phyloP scores from a whole-genome alignment of 352 stramenopile species.

The Pythium dissotocum region DNA sequence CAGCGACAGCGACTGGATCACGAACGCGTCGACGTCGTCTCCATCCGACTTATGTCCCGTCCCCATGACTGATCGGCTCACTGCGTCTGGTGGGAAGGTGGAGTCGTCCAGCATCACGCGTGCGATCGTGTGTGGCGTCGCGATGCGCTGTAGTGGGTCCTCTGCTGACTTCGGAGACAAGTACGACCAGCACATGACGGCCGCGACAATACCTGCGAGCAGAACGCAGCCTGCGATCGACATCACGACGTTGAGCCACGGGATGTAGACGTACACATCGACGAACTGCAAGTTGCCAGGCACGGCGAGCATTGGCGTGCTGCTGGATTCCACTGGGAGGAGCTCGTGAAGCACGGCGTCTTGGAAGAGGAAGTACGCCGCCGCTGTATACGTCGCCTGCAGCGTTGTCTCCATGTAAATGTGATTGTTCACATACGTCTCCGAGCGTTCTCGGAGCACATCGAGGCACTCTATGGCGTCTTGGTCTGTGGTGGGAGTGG shows the following conservation, averaged over 20 bases:
- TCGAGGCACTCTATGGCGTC: no score
- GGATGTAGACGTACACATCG: background rate
- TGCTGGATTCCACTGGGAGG: background rate
- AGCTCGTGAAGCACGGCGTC: slow-evolving; percentile 20
- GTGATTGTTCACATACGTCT: slow-evolving; percentile 35
- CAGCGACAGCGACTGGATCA: no score
- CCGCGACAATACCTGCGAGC: slow-evolving; percentile 7
- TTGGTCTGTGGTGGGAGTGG: background rate
- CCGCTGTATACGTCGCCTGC: slow-evolving; percentile 37
- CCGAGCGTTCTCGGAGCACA: slow-evolving; percentile 15
- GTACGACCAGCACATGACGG: background rate
- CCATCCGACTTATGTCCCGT: no score
- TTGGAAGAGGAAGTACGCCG: slow-evolving; percentile 42
- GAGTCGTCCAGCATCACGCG: slow-evolving; percentile 12
- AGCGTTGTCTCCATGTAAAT: slow-evolving; percentile 43
- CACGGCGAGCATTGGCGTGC: background rate
- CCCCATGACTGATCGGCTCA: no score
- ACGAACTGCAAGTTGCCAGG: background rate
- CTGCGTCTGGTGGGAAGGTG: background rate
- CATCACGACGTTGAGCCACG: background rate
- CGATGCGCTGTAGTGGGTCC: background rate
- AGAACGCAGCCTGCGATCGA: slow-evolving; percentile 29
- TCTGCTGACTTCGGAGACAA: background rate
- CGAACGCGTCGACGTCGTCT: no score
- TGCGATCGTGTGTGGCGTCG: slow-evolving; percentile 4